A percentile compares a stretch with the other conserved stretches of the same genome.
phyloP scores from a whole-genome alignment of 306 rosid genomes.

The Gillenia trifoliata region DNA sequence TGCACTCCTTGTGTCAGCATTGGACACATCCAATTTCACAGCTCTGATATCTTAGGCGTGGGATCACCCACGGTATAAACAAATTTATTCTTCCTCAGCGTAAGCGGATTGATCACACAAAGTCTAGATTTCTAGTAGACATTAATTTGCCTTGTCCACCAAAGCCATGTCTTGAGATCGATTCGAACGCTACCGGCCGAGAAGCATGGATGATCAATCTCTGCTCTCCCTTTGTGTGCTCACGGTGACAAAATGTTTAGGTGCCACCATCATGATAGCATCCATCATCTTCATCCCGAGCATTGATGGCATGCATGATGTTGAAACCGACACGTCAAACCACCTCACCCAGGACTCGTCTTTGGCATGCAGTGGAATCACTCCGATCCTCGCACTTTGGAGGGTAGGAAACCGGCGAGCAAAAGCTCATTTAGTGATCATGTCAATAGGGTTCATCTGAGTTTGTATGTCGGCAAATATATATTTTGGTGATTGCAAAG shows the following conservation, averaged over 20 bases:
- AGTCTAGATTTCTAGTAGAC: slow-evolving; percentile 70
- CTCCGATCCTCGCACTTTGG: slow-evolving; percentile 53
- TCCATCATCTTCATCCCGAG: slow-evolving; percentile 85
- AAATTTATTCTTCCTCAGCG: slow-evolving; percentile 42
- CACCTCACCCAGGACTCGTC: slow-evolving; percentile 65
- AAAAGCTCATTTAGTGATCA: slow-evolving; percentile 60
- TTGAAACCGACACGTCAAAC: slow-evolving; percentile 84
- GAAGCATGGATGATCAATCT: slow-evolving; percentile 62
- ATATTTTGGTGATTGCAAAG: slow-evolving; percentile 66
- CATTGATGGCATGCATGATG: slow-evolving; percentile 68
- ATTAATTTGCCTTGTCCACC: slow-evolving; percentile 55
- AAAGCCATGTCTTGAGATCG: slow-evolving; percentile 47
- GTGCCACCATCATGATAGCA: slow-evolving; percentile 59
- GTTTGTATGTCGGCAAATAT: slow-evolving; percentile 69
- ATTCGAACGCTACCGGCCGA: slow-evolving; percentile 64
- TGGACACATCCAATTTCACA: slow-evolving; percentile 69
- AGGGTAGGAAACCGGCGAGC: slow-evolving; percentile 55
- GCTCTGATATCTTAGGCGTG: slow-evolving; percentile 80
- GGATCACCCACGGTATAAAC: slow-evolving; percentile 83
- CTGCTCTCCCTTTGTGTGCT: slow-evolving; percentile 78
- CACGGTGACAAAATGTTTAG: slow-evolving; percentile 68
- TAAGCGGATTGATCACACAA: slow-evolving; percentile 46
- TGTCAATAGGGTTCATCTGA: slow-evolving; percentile 69
- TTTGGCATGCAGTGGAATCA: slow-evolving; percentile 56
- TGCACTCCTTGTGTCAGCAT: slow-evolving; percentile 39